Evolutionary conservation across 768 basidiomycete genomes (phyloP), one percentile per base, ranked within the genome.

Genomic region (Amyloporia xantha): DNA sequence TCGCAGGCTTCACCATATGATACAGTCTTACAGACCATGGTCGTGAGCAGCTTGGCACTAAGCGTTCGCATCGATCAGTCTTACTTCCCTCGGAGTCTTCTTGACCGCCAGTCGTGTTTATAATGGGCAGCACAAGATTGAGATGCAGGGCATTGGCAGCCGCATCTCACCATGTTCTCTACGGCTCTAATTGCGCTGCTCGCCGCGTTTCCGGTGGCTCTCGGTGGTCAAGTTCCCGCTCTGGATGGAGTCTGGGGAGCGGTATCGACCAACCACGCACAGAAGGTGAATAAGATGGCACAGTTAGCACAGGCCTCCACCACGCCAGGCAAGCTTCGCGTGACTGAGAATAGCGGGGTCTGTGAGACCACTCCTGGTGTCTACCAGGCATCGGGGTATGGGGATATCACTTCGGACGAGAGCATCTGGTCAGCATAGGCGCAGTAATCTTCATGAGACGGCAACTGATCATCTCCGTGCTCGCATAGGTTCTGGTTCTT

Each of bases 401-500:
- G 73, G 3, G 81, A 85, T 60, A 56, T 84, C 13, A 72, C 75
- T 1, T 61, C 74, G 1, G 69, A 66, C n/a, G 62, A 81, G 57
- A 83, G 81, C 62, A 68, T 82, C 21, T 84, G 78, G 80, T 80
- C 25, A 21, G 65, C 42, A 12, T 25, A n/a, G n/a, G 17, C 21
- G 12, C 21, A 15, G 7, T 33, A 7, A 33, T 7, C 30, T 7
- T 7, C 30, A 33, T 33, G 7, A 33, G 7, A 15, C 41, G 21
- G 27, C 10, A n/a, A n/a, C n/a, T n/a, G n/a, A n/a, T n/a, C n/a
- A n/a, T n/a, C n/a, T n/a, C n/a, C n/a, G n/a, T n/a, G n/a, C n/a
- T n/a, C n/a, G 11, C n/a, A 3, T 42, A 81, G 81, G 76, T 84
- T 82, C 66, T 83, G 80, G 79, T 84, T 78, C 67, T 84, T 84